These are phyloP conservation scores for Ascochyta fabae DNA, from an alignment of 2,329 filamentous ascomycete species.

Conservation along the genomic window DNA sequence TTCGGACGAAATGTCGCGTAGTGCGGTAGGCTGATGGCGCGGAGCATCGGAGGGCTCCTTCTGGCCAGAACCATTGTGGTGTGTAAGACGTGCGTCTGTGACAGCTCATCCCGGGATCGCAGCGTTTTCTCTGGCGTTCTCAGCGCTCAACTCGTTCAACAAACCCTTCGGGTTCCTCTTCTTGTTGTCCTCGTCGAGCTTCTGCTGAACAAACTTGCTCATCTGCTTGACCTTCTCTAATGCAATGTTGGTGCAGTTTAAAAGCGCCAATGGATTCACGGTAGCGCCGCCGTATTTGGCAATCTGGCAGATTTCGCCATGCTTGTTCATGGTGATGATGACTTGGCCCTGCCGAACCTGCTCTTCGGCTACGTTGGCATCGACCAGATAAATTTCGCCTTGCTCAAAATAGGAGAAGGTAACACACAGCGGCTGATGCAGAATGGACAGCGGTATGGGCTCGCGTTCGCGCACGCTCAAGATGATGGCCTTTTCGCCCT, in stretches of 20 bases:
- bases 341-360: constrained; percentile 75
- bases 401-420: constrained; percentile 86
- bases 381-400: constrained; percentile 73
- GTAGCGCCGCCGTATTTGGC: constrained; percentile 87
- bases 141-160: constrained; percentile 78
- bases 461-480: constrained; percentile 86
- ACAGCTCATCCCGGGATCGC: constrained; percentile 12
- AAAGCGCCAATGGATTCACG: constrained; percentile 77
- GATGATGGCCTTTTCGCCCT: constrained; percentile 82
- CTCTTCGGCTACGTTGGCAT: constrained; percentile 77
- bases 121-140: constrained; percentile 75
- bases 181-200: constrained; percentile 78
- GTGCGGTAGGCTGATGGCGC: not conserved
- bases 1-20: constrained; percentile 30
- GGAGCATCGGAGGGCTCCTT: constrained; percentile 6
- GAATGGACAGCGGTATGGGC: constrained; percentile 85
- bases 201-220: constrained; percentile 73
- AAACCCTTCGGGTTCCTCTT: constrained; percentile 79
- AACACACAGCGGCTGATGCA: constrained; percentile 90
- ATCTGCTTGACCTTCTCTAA: constrained; percentile 82
- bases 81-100: constrained; percentile 14
- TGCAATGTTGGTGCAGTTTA: constrained; percentile 78
- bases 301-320: constrained; percentile 89
- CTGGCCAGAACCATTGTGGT: constrained; percentile 22
- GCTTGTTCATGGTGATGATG: constrained; percentile 84